Percentiles rank a stretch among this genome's conserved stretches.
Evolutionary conservation across 352 stramenopile species (phyloP).

Genomic region (Thraustochytrium sp.): DNA sequence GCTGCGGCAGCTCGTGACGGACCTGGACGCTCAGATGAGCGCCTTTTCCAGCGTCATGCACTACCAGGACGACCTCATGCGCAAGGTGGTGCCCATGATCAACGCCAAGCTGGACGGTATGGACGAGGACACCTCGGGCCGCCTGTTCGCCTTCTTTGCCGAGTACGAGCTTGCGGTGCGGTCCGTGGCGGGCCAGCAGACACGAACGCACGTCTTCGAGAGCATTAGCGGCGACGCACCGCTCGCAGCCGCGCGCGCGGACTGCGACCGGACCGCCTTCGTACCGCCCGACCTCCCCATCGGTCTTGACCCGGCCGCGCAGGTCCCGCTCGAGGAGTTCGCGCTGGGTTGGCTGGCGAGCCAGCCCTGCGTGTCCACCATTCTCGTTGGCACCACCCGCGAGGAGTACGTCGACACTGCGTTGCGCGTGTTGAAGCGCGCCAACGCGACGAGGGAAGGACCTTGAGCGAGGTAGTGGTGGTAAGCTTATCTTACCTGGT

Average conservation of each 20-base stretch:
- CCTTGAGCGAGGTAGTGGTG: no score
- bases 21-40: conserved; percentile 35
- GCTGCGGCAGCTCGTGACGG: not conserved
- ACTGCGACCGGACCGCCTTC: not conserved
- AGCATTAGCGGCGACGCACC: conserved; percentile 1
- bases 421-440: not conserved
- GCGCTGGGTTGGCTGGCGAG: not conserved
- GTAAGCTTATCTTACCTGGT: no score
- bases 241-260: not conserved
- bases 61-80: conserved; percentile 42
- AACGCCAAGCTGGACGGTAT: conserved; percentile 44
- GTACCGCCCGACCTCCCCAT: not conserved
- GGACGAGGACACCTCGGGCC: conserved; percentile 33
- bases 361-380: conserved; percentile 12
- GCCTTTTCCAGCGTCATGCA: conserved; percentile 45
- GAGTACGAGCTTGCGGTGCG: conserved; percentile 28
- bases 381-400: not conserved
- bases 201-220: conserved; percentile 25
- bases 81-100: conserved; percentile 43
- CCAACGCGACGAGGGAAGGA: no score
- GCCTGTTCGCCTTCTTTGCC: conserved; percentile 33
- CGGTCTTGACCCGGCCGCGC: not conserved
- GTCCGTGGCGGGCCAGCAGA: conserved; percentile 23
- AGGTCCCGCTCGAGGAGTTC: not conserved
- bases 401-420: not conserved